These are phyloP conservation scores for grape (Vitis vinifera) DNA, from an alignment of 164 flowering plant species.

Conservation along the genomic window ASM3070453v1 NC_081805.1:724501-725000, in stretches of 20 bases:
- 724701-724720: slow-evolving; percentile 14
- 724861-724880: slow-evolving; percentile 43
- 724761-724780: slow-evolving; percentile 43
- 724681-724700: background rate
- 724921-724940: slow-evolving; percentile 47
- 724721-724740: slow-evolving; percentile 31
- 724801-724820: slow-evolving; percentile 26
- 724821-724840: slow-evolving; percentile 32
- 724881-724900: slow-evolving; percentile 47
- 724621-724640: background rate
- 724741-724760: slow-evolving; percentile 24
- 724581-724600: slow-evolving; percentile 24
- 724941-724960: slow-evolving; percentile 47
- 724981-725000: background rate
- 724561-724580: slow-evolving; percentile 43
- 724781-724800: slow-evolving; percentile 31
- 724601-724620: slow-evolving; percentile 34
- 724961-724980: slow-evolving; percentile 24
- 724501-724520: slow-evolving; percentile 1
- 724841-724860: slow-evolving; percentile 48
- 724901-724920: slow-evolving; percentile 52
- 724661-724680: background rate
- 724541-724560: slow-evolving; percentile 22
- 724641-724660: no score
- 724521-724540: slow-evolving; percentile 32